These are phyloP conservation scores for Cladosporium sp. DNA, from an alignment of 2,329 filamentous ascomycete genomes.

Conservation along the genomic window DNA sequence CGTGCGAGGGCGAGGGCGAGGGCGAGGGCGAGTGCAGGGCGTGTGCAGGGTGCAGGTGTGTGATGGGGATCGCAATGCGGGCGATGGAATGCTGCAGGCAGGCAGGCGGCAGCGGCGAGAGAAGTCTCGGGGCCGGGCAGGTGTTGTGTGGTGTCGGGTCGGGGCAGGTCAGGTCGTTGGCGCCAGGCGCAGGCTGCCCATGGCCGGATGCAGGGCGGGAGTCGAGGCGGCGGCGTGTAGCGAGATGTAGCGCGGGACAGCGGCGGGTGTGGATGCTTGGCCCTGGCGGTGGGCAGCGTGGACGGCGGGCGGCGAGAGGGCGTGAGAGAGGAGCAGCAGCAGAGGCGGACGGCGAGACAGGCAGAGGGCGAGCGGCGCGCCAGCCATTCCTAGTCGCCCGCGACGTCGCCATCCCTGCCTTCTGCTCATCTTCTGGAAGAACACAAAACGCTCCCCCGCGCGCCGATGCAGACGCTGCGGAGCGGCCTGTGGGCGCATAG, in stretches of 20 bases:
- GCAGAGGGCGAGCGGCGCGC: not conserved
- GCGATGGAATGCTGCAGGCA: slow-evolving; percentile 3
- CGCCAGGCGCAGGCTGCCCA: not conserved
- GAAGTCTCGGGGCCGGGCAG: not conserved
- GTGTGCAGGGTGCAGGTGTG: not conserved
- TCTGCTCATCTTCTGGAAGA: not conserved
- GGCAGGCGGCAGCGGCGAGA: not conserved
- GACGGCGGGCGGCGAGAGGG: not conserved
- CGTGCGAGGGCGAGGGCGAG: no score
- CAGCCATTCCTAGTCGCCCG: not conserved
- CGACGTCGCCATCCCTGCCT: not conserved
- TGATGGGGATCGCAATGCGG: slow-evolving; percentile 7
- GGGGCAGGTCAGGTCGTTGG: not conserved
- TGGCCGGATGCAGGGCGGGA: not conserved
- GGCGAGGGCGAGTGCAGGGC: not conserved
- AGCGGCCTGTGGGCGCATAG: no score
- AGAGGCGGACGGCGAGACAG: not conserved
- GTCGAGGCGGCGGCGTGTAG: not conserved
- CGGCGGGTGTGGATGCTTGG: not conserved
- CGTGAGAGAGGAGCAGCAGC: not conserved
- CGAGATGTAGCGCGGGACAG: no score
- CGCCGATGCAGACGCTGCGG: not conserved
- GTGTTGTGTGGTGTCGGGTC: not conserved
- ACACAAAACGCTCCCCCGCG: not conserved
- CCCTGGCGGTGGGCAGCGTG: not conserved